phyloP scores from a whole-genome alignment of 164 flowering plant species.

The Aristolochia contorta region DNA sequence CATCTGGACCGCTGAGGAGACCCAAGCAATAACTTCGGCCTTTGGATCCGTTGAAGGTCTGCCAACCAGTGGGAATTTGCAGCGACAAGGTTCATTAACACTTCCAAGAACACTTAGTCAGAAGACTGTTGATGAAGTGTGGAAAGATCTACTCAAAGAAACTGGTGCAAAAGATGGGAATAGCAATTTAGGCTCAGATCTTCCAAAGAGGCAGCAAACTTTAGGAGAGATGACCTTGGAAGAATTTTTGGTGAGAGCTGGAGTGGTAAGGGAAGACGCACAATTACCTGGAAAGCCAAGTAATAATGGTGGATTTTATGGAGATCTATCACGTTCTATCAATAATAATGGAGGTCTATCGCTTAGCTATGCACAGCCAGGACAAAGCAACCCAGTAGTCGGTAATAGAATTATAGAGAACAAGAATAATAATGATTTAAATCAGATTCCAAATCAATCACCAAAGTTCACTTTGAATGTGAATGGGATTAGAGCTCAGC shows the following conservation, averaged over 20 bases:
- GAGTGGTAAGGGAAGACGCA: constrained; percentile 58
- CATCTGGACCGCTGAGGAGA: constrained; percentile 39
- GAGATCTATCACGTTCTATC: constrained; percentile 10
- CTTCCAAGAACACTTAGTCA: constrained; percentile 28
- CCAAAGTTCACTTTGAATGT: constrained; percentile 12
- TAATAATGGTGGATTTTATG: constrained; percentile 20
- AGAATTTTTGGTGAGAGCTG: constrained; percentile 73
- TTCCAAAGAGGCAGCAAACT: constrained; percentile 25
- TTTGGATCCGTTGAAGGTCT: constrained; percentile 4
- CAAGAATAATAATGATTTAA: background rate
- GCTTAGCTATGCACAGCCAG: constrained; percentile 19
- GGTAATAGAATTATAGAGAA: constrained; percentile 7
- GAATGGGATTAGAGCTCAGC: constrained; percentile 25
- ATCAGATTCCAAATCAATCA: constrained; percentile 14
- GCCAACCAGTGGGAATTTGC: constrained; percentile 10
- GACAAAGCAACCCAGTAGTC: constrained; percentile 11
- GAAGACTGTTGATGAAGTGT: constrained; percentile 65
- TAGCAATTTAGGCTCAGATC: constrained; percentile 7
- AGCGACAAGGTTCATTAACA: constrained; percentile 27
- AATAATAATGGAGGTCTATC: constrained; percentile 16
- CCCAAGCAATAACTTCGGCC: constrained; percentile 20
- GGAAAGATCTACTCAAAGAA: constrained; percentile 54
- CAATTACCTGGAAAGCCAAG: constrained; percentile 8
- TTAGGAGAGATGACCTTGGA: constrained; percentile 63
- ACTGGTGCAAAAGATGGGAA: constrained; percentile 13